These are phyloP conservation scores for Kalanchoe fedtschenkoi DNA, from an alignment of 164 flowering plant species.

Conservation along the genomic window DNA sequence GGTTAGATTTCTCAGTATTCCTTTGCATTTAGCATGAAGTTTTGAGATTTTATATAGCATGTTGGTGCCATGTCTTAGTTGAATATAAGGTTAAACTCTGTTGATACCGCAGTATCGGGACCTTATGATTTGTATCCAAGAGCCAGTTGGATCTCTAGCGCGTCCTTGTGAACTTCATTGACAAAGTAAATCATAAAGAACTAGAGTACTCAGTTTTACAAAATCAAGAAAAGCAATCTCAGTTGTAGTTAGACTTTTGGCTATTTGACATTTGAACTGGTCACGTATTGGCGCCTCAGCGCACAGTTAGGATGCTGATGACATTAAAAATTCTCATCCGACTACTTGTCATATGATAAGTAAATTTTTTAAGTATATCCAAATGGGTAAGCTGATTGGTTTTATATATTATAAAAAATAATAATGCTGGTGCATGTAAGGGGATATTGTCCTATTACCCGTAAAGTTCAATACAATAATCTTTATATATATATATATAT, in stretches of 20 bases:
- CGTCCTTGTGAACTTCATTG: not conserved
- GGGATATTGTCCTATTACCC: too few relatives aligned
- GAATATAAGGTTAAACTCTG: not conserved
- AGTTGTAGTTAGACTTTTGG: not conserved
- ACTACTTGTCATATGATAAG: not conserved
- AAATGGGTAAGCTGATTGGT: too few relatives aligned
- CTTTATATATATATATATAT: too few relatives aligned
- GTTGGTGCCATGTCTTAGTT: not conserved
- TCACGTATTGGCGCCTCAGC: not conserved
- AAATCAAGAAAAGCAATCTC: not conserved
- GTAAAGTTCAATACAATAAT: too few relatives aligned
- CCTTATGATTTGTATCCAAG: not conserved
- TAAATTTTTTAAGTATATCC: too few relatives aligned
- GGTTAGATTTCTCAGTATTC: not conserved
- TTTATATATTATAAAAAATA: too few relatives aligned
- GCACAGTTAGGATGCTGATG: not conserved
- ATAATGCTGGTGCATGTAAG: too few relatives aligned
- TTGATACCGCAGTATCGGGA: not conserved
- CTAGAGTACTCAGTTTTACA: not conserved
- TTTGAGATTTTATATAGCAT: not conserved
- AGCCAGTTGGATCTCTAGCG: not conserved
- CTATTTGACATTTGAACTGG: not conserved
- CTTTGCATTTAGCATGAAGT: not conserved
- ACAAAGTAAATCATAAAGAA: not conserved
- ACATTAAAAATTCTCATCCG: not conserved